phyloP scores from a whole-genome alignment of 352 stramenopile species.

The Globisporangium cylindrosporum region DNA sequence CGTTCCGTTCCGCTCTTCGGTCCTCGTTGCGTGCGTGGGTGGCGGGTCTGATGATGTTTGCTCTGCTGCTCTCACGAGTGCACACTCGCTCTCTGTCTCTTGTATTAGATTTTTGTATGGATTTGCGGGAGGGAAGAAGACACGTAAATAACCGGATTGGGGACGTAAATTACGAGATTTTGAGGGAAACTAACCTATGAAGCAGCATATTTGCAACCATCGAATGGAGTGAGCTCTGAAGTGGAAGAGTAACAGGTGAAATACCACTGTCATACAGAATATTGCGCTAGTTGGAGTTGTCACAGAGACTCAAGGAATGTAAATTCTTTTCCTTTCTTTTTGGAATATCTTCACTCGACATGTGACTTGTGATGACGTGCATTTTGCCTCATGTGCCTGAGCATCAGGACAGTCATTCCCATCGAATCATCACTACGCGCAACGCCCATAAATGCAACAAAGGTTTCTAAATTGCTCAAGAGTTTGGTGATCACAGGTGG shows the following conservation, averaged over 20 bases:
- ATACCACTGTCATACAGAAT: neutral
- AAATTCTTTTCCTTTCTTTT: neutral
- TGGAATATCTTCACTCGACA: neutral
- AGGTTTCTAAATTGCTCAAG: neutral
- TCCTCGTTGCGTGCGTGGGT: neutral
- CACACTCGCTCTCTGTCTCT: slow-evolving; percentile 12
- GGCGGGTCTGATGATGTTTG: neutral
- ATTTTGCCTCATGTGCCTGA: neutral
- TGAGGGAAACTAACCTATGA: neutral
- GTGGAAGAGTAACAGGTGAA: neutral
- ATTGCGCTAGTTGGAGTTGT: neutral
- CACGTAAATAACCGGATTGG: neutral
- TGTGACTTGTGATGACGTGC: neutral
- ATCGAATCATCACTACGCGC: neutral
- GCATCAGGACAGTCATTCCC: neutral
- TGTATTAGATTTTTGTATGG: neutral
- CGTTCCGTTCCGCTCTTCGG: slow-evolving; percentile 1
- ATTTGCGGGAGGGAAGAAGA: neutral
- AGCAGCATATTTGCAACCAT: neutral
- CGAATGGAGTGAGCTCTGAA: neutral
- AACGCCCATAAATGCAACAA: neutral
- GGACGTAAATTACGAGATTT: neutral
- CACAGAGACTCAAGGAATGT: neutral
- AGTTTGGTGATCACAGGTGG: neutral
- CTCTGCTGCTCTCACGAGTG: neutral